Base-by-base conservation (phyloP, 2,329 filamentous ascomycete species). In the Knoxdaviesia capensis region DNA sequence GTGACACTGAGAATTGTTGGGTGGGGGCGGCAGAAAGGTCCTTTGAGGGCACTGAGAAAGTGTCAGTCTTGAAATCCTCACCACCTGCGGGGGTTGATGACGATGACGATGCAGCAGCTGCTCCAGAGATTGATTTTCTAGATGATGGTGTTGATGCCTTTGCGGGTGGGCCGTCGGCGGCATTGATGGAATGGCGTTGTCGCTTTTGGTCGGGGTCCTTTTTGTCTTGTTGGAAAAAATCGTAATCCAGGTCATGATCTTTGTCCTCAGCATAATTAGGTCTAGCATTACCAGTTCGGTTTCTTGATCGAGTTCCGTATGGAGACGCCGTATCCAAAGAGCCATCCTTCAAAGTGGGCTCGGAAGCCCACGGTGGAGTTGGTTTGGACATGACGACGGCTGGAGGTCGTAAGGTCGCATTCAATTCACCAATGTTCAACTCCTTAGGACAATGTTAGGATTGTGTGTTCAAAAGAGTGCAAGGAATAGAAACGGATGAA, bases 181-280 rank as follows among this genome's bases (percentile, higher is more conserved):
- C 20, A 20, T 20, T 20, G 20, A 20, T 20, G 20, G 20, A 20
- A 20, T 20, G 20, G 20, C 20, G 20, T 20, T 20, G 20, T 20
- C 20, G 20, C 20, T 20, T 20, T 20, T 20, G 20, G 46, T 74
- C 69, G 43, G 63, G 63, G 10, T 74, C 68, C 50, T 72, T 68
- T 53, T 67, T 65, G 50, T 70, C 61, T 42, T 63, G 57, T 54
- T 68, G 63, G 56, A 69, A 71, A 53, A 94, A 88, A 57, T 86
- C 84, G 56, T 69, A 61, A 45, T 96, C 90, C 59, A 83, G 76
- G 53, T 96, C 88, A 50, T 87, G 68, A 59, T 94, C 88, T 61
- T 74, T 82, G 60, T 88, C 83, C 62, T 98, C 90, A 41, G 90
- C 88, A 60, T 98, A 98, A 61, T 98, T 98, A 49, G 80, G 77